Conservation (phyloP, 768 basidiomycete genomes). For the Lepiota venenata region DNA sequence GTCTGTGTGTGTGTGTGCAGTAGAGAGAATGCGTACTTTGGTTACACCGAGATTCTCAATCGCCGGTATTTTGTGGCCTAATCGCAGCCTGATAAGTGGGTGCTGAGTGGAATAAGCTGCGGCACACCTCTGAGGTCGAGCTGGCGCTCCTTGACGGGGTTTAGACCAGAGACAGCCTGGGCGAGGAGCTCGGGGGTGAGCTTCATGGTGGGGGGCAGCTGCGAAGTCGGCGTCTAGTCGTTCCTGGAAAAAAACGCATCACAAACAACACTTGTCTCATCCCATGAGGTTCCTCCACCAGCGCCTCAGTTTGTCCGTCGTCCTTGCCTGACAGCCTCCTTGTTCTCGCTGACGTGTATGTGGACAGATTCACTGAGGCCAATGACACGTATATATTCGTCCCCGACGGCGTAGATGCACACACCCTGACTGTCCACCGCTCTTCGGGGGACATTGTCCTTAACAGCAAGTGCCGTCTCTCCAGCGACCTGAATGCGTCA, state of each 20-base stretch:
- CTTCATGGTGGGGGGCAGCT: conserved; percentile 59
- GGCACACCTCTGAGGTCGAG: conserved; percentile 82
- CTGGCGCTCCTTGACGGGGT: conserved; percentile 85
- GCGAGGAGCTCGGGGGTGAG: conserved; percentile 91
- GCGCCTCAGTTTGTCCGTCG: conserved; percentile 65
- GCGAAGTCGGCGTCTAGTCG: conserved; percentile 39
- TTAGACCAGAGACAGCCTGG: conserved; percentile 74
- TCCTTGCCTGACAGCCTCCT: background rate
- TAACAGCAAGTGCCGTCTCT: conserved; percentile 44
- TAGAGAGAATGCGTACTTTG: conserved; percentile 36
- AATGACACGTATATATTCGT: conserved; percentile 78
- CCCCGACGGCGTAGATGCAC: conserved; percentile 59
- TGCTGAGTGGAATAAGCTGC: conserved; percentile 9
- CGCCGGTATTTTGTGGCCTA: conserved; percentile 90
- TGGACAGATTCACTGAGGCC: conserved; percentile 58
- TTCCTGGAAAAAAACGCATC: conserved; percentile 16
- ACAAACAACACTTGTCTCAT: conserved; percentile 13
- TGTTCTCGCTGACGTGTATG: conserved; percentile 15
- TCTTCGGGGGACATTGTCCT: conserved; percentile 73
- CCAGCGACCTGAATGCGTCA: conserved; percentile 1
- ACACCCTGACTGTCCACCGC: conserved; percentile 69
- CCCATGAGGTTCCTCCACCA: conserved; percentile 71
- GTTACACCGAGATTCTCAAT: conserved; percentile 97
- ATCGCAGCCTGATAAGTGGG: conserved; percentile 24
- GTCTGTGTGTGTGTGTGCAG: conserved; percentile 13